A percentile compares a stretch with the other conserved stretches of the same genome.
Evolutionary conservation across 2,329 filamentous ascomycete species (phyloP).

Genomic region (Penicillium sclerotigenum): DNA sequence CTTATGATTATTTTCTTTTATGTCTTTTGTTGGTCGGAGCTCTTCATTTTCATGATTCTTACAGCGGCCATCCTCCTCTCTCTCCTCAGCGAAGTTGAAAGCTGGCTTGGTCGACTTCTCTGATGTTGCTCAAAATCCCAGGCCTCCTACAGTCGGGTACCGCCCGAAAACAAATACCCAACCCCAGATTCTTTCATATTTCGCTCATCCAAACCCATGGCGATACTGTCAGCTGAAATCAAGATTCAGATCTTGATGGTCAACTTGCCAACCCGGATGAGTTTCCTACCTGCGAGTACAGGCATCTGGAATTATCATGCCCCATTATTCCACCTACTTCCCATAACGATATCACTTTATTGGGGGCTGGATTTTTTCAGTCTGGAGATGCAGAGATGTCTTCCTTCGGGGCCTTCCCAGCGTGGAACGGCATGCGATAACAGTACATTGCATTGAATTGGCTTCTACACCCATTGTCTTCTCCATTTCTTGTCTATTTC

Average conservation of each 20-base stretch:
- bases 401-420: slow-evolving; percentile 2
- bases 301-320: neutral
- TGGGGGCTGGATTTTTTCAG: neutral
- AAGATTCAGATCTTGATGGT: neutral
- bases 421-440: slow-evolving; percentile 11
- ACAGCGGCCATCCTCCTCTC: neutral
- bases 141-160: neutral
- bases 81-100: neutral
- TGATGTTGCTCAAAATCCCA: neutral
- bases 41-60: neutral
- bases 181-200: neutral
- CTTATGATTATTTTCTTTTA: neutral
- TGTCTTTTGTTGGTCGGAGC: neutral
- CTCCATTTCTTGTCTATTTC: neutral
- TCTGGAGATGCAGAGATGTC: slow-evolving; percentile 14
- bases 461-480: neutral
- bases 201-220: slow-evolving; percentile 1
- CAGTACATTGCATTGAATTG: slow-evolving; percentile 15
- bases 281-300: neutral
- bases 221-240: slow-evolving; percentile 4
- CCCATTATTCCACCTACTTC: neutral
- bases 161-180: slow-evolving; percentile 2
- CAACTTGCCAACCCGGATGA: neutral
- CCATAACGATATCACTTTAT: slow-evolving; percentile 12
- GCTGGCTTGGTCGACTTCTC: neutral